Conservation (phyloP, 2,329 filamentous ascomycete genomes). For the Trichoderma hamatum region DNA sequence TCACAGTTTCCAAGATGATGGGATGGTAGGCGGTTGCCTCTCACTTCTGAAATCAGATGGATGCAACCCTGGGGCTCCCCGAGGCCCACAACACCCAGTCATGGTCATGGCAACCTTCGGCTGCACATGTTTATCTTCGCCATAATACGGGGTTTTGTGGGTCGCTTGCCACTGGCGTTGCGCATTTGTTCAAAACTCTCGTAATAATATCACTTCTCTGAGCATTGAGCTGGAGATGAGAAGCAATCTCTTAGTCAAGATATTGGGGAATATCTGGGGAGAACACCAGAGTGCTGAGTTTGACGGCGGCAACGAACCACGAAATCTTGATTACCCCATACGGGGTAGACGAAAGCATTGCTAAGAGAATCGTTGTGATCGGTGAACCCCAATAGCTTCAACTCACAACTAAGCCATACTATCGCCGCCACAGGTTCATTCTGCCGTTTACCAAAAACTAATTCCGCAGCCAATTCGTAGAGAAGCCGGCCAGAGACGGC, state of each 20-base stretch:
- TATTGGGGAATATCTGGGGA: slow-evolving; percentile 26
- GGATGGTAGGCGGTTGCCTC: background rate
- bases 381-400: background rate
- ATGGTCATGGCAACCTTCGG: background rate
- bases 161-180: slow-evolving; percentile 6
- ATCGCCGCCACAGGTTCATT: background rate
- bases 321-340: slow-evolving; percentile 18
- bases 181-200: background rate
- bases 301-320: background rate
- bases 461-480: background rate
- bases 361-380: background rate
- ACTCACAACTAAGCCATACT: background rate
- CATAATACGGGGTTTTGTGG: slow-evolving; percentile 23
- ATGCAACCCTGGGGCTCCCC: slow-evolving; percentile 1
- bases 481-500: slow-evolving; percentile 2
- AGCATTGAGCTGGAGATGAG: slow-evolving; percentile 3
- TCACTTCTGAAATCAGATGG: slow-evolving; percentile 1
- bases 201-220: background rate
- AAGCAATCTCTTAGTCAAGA: slow-evolving; percentile 26
- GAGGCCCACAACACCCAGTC: background rate
- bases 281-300: background rate
- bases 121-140: slow-evolving; percentile 10
- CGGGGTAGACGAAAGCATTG: background rate
- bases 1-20: slow-evolving; percentile 1
- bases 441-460: background rate